These are phyloP conservation scores for Corrigiola litoralis DNA, from an alignment of 179 eudicot species.

Conservation along the genomic window DNA sequence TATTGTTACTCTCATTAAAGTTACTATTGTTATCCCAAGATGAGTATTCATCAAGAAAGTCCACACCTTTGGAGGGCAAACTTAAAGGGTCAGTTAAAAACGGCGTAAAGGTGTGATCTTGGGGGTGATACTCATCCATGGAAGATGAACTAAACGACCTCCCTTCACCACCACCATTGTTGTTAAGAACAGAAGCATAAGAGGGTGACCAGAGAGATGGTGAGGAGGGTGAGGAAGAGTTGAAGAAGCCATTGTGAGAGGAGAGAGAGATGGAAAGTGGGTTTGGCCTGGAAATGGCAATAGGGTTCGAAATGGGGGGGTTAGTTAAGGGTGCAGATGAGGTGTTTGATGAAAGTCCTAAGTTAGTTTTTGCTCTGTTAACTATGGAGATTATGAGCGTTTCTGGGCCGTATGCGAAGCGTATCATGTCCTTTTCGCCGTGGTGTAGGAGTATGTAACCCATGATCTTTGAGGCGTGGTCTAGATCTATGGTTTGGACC, in stretches of 20 bases:
- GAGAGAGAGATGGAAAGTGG: constrained; percentile 34
- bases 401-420: constrained; percentile 68
- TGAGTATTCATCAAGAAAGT: constrained; percentile 36
- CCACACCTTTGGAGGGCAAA: constrained; percentile 23
- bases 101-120: constrained; percentile 28
- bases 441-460: constrained; percentile 57
- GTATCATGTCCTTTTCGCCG: constrained; percentile 65
- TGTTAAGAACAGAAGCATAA: constrained; percentile 64
- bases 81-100: constrained; percentile 36
- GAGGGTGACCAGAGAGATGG: constrained; percentile 53
- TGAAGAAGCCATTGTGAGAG: constrained; percentile 51
- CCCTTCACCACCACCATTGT: constrained; percentile 1
- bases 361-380: constrained; percentile 49
- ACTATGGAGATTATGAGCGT: constrained; percentile 37
- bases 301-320: constrained; percentile 31
- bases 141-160: background rate
- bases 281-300: constrained; percentile 35
- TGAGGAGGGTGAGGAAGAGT: constrained; percentile 53
- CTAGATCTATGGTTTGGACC: constrained; percentile 66
- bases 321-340: constrained; percentile 26
- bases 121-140: constrained; percentile 22
- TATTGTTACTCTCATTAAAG: constrained; percentile 3
- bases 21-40: constrained; percentile 25
- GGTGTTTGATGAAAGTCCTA: constrained; percentile 48
- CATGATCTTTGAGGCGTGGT: constrained; percentile 71